Base-by-base conservation (phyloP, 75 land plant genomes). In the Chamaecyparis obtusa region DNA sequence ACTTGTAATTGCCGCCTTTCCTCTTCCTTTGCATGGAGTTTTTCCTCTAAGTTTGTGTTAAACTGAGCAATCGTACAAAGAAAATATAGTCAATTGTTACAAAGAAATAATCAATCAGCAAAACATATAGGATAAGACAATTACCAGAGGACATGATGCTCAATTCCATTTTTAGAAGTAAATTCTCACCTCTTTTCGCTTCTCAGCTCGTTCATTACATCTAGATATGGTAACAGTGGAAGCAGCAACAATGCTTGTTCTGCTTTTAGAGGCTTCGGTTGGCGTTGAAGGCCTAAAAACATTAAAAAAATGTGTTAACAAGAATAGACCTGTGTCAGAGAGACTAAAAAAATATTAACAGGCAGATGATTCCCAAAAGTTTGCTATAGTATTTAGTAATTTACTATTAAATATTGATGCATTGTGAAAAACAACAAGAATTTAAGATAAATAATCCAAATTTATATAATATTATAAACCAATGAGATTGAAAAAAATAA, bases 21-120 rank as follows among this genome's bases (percentile, higher is more conserved):
- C 89, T 90, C 92, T 83, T 91, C 92, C 85, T 91, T 91, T n/a
- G 87, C 92, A 54, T 57, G 86, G 33, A 81, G 43, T 83, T 84
- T 72, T 84, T 90, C 92, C 55, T 90, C 92, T 24, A 91, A 60
- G 85, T 91, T 90, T 21, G 89, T 79, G 54, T 90, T 90, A 60
- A 90, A 91, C 86, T 91, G 83, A 30, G 11, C 11, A 35, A 44
- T 60, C 32, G 5, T 74, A 43, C 16, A 24, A 78, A 78, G 39
- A 27, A 78, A 78, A 41, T 39, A 39, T 19, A 78, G 39, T 33
- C 44, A 78, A 11, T 78, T 46, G 30, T 32, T 9, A 86, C 32
- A 24, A 36, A 32, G 9, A 21, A 78, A 41, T 44, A 8, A 21
- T 24, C 37, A 78, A 78, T 78, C 44, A 78, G 39, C 46, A 78